Evolutionary conservation across 2,329 filamentous ascomycete genomes (phyloP).

Genomic region (Apiospora sp.): DNA sequence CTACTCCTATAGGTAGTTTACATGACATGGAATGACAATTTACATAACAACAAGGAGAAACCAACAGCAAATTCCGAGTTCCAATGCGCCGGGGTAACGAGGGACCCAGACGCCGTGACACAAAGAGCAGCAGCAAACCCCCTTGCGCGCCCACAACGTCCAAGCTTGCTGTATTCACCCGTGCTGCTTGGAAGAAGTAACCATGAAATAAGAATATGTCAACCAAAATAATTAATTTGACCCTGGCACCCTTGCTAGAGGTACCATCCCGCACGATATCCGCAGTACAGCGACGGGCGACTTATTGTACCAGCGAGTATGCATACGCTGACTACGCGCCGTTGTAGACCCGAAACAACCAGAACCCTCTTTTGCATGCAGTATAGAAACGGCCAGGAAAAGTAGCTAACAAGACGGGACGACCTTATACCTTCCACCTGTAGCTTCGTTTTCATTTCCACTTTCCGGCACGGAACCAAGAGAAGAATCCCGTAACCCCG

Average conservation of each 20-base stretch:
- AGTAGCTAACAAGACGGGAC: background rate
- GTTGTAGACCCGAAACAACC: background rate
- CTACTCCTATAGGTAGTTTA: background rate
- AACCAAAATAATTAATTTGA: background rate
- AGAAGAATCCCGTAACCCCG: no score
- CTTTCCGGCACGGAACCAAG: background rate
- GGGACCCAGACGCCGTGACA: background rate
- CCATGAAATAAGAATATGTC: background rate
- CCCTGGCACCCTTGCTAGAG: background rate
- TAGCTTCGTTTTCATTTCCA: background rate
- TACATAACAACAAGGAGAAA: background rate
- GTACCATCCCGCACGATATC: background rate
- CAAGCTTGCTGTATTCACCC: conserved; percentile 2
- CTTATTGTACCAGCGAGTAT: background rate
- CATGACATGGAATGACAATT: background rate
- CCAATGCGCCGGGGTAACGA: background rate
- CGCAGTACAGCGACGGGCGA: background rate
- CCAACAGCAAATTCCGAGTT: background rate
- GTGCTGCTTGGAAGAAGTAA: background rate
- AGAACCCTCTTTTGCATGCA: background rate
- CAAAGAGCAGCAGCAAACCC: conserved; percentile 11
- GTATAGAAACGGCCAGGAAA: background rate
- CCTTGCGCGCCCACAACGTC: background rate
- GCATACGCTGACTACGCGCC: background rate
- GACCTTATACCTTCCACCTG: background rate